Evolutionary conservation across 345 rosid genomes (phyloP).

Genomic region (Eucalyptus grandis): DNA sequence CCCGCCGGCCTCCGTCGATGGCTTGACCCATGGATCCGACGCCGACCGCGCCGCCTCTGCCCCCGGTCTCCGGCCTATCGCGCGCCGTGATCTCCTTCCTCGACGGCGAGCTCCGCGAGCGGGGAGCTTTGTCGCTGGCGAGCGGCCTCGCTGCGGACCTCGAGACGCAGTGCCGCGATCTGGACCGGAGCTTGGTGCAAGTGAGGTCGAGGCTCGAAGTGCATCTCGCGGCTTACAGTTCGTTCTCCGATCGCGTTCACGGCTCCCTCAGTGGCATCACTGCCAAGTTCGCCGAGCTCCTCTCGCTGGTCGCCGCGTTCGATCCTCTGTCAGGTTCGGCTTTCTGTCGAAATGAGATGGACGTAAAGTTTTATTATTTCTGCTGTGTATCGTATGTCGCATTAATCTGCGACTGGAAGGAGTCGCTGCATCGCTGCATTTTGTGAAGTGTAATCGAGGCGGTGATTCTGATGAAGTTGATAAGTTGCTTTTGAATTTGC

Average conservation of each 20-base stretch:
- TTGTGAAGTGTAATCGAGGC: neutral
- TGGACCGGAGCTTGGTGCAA: conserved; percentile 37
- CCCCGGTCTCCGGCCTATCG: conserved; percentile 33
- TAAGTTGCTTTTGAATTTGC: neutral
- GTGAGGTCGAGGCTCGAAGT: conserved; percentile 51
- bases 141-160: conserved; percentile 43
- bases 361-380: neutral
- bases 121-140: conserved; percentile 30
- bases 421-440: neutral
- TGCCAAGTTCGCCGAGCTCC: conserved; percentile 40
- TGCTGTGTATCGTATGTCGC: neutral
- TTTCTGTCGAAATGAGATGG: neutral
- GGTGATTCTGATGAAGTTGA: neutral
- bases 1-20: conserved; percentile 36
- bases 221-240: conserved; percentile 40
- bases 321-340: conserved; percentile 33
- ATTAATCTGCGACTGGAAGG: neutral
- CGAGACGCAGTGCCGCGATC: conserved; percentile 35
- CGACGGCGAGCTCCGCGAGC: conserved; percentile 31
- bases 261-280: conserved; percentile 17
- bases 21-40: conserved; percentile 24
- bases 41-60: conserved; percentile 31
- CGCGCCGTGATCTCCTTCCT: conserved; percentile 34
- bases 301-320: conserved; percentile 19
- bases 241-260: conserved; percentile 47